Percentiles rank a stretch among this genome's conserved stretches.
Evolutionary conservation across 345 rosid species (phyloP).

Genomic region (Erodium maritimum): DNA sequence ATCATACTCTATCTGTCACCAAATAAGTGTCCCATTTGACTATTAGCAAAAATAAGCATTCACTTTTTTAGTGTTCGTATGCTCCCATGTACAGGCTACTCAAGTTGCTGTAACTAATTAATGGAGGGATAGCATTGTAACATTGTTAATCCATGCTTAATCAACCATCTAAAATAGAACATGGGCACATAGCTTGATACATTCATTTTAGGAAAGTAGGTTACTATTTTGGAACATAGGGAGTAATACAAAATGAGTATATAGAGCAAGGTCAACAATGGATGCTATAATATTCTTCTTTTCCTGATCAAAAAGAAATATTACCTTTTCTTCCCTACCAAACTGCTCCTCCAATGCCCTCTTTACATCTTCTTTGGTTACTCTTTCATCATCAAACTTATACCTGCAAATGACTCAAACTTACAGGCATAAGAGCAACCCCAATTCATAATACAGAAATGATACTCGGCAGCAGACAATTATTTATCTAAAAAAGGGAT

Average conservation of each 20-base stretch:
- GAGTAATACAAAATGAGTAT: constrained; percentile 3
- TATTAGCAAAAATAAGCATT: too few species aligned
- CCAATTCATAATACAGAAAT: background rate
- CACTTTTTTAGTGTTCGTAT: too few species aligned
- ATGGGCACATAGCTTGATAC: too few species aligned
- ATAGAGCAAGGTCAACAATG: constrained; percentile 3
- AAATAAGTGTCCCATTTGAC: too few species aligned
- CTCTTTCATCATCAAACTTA: constrained; percentile 96
- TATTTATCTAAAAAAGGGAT: too few species aligned
- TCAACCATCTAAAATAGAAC: too few species aligned
- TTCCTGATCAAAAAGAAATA: background rate
- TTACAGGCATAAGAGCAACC: background rate
- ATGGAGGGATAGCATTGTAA: too few species aligned
- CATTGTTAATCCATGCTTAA: too few species aligned
- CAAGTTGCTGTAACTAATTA: too few species aligned
- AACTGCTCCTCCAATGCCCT: constrained; percentile 96
- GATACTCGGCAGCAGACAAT: background rate
- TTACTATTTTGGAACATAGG: too few species aligned
- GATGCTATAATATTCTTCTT: background rate
- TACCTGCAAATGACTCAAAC: constrained; percentile 39
- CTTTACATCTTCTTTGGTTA: constrained; percentile 84
- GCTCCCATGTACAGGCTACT: too few species aligned
- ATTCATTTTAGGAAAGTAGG: too few species aligned
- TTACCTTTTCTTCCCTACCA: constrained; percentile 97
- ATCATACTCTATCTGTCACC: background rate